phyloP scores from a whole-genome alignment of 1,284 basidiomycete species.

The Ustilago cynodontis region DNA sequence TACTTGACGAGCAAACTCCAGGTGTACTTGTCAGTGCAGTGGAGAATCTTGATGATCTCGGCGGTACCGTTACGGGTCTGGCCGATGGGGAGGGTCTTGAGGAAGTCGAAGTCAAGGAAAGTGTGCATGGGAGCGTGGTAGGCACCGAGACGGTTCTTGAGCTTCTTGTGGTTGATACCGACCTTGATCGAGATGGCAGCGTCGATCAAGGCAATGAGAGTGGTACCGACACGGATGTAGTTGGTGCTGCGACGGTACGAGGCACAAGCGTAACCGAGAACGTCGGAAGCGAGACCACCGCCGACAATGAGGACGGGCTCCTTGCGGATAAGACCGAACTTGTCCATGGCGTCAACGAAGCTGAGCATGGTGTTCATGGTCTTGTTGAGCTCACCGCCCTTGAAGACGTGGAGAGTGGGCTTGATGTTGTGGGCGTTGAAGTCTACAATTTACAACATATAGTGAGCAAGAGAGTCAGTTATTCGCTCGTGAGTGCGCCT shows the following conservation, averaged over 20 bases:
- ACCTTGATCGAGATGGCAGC: conserved; percentile 72
- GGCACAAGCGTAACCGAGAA: conserved; percentile 72
- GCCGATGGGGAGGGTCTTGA: conserved; percentile 72
- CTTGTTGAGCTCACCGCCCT: conserved; percentile 73
- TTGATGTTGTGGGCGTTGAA: conserved; percentile 71
- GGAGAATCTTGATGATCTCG: conserved; percentile 72
- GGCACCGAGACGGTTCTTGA: conserved; percentile 69
- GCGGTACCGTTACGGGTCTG: conserved; percentile 73
- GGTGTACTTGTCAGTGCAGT: conserved; percentile 71
- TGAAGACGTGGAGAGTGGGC: conserved; percentile 72
- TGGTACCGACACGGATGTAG: conserved; percentile 73
- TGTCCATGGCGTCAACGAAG: conserved; percentile 72
- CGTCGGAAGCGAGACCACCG: conserved; percentile 71
- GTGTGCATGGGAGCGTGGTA: conserved; percentile 73
- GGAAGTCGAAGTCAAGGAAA: conserved; percentile 72
- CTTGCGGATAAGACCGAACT: conserved; percentile 72
- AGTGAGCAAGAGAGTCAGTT: conserved; percentile 30
- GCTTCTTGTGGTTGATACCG: conserved; percentile 66
- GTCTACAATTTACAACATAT: conserved; percentile 57
- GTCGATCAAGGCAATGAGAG: conserved; percentile 72
- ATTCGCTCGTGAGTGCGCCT: neutral
- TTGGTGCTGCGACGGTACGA: conserved; percentile 72
- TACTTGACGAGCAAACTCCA: conserved; percentile 72
- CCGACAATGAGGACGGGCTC: conserved; percentile 72
- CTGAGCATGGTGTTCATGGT: conserved; percentile 72